phyloP scores from a whole-genome alignment of 2,329 filamentous ascomycete species.

The Endocalyx cinctus region DNA sequence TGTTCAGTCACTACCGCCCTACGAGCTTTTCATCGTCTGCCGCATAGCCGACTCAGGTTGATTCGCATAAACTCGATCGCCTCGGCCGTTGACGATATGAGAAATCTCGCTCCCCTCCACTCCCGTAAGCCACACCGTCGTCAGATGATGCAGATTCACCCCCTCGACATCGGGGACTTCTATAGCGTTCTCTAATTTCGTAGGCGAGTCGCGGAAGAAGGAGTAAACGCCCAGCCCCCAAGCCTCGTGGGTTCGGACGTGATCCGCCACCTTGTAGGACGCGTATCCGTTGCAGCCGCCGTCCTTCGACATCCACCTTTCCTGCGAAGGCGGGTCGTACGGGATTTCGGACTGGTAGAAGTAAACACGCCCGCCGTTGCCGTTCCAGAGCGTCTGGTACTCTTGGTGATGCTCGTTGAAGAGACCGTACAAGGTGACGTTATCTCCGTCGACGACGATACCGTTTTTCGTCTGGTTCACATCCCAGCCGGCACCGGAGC shows the following conservation, averaged over 20 bases:
- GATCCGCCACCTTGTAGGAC: conserved; percentile 28
- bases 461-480: conserved; percentile 26
- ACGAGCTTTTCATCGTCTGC: conserved; percentile 26
- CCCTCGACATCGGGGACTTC: conserved; percentile 21
- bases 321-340: conserved; percentile 27
- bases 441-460: conserved; percentile 25
- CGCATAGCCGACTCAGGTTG: conserved; percentile 26
- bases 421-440: conserved; percentile 27
- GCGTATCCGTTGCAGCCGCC: conserved; percentile 24
- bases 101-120: conserved; percentile 25
- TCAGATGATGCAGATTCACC: conserved; percentile 26
- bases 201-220: conserved; percentile 29
- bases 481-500: conserved; percentile 23
- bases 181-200: conserved; percentile 28
- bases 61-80: conserved; percentile 24
- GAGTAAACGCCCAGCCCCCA: conserved; percentile 30
- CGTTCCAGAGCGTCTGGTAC: conserved; percentile 29
- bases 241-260: conserved; percentile 24
- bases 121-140: conserved; percentile 27
- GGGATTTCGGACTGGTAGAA: conserved; percentile 32
- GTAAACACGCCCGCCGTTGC: conserved; percentile 25
- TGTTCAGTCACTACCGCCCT: no score
- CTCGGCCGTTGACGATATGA: conserved; percentile 26
- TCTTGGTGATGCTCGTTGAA: conserved; percentile 31
- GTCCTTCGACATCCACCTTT: conserved; percentile 24